A percentile compares a stretch with the other conserved stretches of the same genome.
Conservation (phyloP, 2,329 filamentous ascomycete genomes). For the Thelonectria discophora region DNA sequence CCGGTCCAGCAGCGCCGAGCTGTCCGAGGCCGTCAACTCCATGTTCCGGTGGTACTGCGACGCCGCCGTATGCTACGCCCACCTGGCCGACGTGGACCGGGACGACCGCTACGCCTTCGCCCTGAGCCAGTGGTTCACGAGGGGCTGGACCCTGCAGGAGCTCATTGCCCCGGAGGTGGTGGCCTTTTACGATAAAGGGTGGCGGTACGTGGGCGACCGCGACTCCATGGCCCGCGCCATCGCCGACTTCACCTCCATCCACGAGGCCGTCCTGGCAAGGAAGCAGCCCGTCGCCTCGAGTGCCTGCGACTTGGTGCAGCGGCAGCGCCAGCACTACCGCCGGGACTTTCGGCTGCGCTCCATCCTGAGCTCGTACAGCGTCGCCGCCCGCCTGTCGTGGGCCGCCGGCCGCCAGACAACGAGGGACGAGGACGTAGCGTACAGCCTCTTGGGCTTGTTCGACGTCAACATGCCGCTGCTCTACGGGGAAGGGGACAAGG, state of each 20-base stretch:
- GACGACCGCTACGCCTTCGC: slow-evolving; percentile 13
- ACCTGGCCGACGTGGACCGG: slow-evolving; percentile 34
- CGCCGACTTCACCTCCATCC: slow-evolving; percentile 38
- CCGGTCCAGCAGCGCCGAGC: slow-evolving; percentile 38
- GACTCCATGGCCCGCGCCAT: slow-evolving; percentile 29
- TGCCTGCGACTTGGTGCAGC: slow-evolving; percentile 12
- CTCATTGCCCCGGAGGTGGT: slow-evolving; percentile 41
- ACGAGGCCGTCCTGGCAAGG: slow-evolving; percentile 21
- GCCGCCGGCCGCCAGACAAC: slow-evolving; percentile 39
- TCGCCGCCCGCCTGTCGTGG: slow-evolving; percentile 40
- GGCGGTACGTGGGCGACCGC: slow-evolving; percentile 41
- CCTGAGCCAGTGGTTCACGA: slow-evolving; percentile 33
- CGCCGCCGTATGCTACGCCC: slow-evolving; percentile 39
- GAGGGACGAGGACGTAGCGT: slow-evolving; percentile 42
- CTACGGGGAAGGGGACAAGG: slow-evolving; percentile 41
- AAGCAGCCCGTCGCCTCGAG: slow-evolving; percentile 14
- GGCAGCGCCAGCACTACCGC: slow-evolving; percentile 17
- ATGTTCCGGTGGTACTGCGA: slow-evolving; percentile 41
- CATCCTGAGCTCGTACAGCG: slow-evolving; percentile 27
- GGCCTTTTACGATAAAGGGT: slow-evolving; percentile 40
- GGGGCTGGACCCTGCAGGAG: slow-evolving; percentile 42
- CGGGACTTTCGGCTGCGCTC: slow-evolving; percentile 19
- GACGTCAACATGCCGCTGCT: slow-evolving; percentile 43
- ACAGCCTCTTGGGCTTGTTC: slow-evolving; percentile 44
- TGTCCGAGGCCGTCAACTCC: slow-evolving; percentile 44